phyloP scores from a whole-genome alignment of 208 protist genomes.

The Leishmania tarentolae region DNA sequence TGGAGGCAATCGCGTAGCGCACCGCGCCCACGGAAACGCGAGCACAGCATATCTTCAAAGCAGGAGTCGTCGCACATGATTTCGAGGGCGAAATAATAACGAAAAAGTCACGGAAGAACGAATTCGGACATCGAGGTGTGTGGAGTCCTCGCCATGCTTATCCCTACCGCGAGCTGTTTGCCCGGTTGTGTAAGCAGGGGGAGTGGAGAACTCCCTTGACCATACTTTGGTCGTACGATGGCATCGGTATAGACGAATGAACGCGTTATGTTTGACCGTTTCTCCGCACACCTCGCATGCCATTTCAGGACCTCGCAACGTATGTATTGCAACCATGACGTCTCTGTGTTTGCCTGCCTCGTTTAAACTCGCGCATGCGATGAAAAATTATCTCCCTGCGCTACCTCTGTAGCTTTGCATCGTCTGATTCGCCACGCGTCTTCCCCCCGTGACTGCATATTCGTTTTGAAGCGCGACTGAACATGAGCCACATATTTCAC shows the following conservation, averaged over 20 bases:
- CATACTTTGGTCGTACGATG: neutral
- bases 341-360: neutral
- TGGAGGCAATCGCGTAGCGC: too few species aligned
- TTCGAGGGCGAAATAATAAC: neutral
- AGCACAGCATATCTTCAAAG: neutral
- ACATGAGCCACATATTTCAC: neutral
- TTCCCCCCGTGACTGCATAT: neutral
- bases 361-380: neutral
- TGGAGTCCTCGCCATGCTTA: too few species aligned
- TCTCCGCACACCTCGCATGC: neutral
- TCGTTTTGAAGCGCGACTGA: neutral
- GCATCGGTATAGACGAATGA: neutral
- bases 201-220: neutral
- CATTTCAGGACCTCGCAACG: neutral
- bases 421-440: neutral
- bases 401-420: neutral
- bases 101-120: neutral
- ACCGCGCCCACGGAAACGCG: neutral
- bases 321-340: neutral
- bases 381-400: neutral
- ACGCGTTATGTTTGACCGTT: neutral
- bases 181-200: neutral
- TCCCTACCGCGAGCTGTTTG: neutral
- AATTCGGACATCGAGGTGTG: neutral
- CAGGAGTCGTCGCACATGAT: neutral